Conservation (phyloP, 164 flowering plant genomes). For the Vitis cinerea region DNA sequence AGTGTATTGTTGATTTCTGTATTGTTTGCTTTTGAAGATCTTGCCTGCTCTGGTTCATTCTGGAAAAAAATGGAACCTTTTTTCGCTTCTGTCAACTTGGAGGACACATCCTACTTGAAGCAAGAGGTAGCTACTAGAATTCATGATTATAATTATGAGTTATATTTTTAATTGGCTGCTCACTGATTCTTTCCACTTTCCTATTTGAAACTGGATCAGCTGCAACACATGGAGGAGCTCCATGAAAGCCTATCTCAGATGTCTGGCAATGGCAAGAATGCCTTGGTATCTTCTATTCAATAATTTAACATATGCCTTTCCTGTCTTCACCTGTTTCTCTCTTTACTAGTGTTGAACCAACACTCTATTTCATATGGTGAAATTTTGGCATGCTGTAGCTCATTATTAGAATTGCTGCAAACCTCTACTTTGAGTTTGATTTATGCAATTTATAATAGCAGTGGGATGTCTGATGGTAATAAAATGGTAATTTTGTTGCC, state of each 20-base stretch:
- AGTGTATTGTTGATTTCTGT: neutral
- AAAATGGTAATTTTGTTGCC: no score
- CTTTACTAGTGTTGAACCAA: neutral
- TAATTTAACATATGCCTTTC: neutral
- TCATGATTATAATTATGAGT: neutral
- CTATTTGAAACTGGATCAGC: conserved; percentile 20
- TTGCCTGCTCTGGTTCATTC: conserved; percentile 56
- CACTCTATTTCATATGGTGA: no score
- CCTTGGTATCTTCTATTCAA: conserved; percentile 24
- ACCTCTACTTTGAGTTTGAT: no score
- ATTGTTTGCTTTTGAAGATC: conserved; percentile 38
- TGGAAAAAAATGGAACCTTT: conserved; percentile 74
- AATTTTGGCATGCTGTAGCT: no score
- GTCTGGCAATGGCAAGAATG: conserved; percentile 17
- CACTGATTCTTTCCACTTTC: neutral
- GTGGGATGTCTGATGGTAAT: no score
- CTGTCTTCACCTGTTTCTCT: neutral
- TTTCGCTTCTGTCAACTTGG: conserved; percentile 49
- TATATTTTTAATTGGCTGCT: neutral
- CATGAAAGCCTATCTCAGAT: conserved; percentile 27
- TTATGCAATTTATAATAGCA: no score
- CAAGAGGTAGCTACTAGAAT: conserved; percentile 45
- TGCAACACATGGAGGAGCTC: conserved; percentile 31
- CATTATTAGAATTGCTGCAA: no score
- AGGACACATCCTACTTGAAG: conserved; percentile 50